Evolutionary conservation across 352 stramenopile species (phyloP).

Genomic region (Globisporangium nunn): DNA sequence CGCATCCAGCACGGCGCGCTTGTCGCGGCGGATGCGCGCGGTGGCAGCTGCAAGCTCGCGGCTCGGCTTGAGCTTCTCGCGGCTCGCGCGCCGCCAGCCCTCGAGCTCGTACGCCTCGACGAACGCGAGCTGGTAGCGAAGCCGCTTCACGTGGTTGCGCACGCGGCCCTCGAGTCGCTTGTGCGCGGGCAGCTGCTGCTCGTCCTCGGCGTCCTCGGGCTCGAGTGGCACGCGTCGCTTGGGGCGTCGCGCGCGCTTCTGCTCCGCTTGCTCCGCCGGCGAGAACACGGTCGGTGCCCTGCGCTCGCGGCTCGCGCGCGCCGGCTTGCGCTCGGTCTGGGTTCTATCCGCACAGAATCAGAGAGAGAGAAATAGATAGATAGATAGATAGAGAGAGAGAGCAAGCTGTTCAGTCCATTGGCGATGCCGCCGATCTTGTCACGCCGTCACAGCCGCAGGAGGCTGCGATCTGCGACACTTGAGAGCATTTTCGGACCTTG

Average conservation of each 20-base stretch:
- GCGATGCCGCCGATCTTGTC: neutral
- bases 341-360: neutral
- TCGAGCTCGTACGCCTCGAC: constrained; percentile 79
- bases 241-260: neutral
- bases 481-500: neutral
- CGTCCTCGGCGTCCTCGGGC: neutral
- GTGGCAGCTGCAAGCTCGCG: constrained; percentile 50
- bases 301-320: constrained; percentile 7
- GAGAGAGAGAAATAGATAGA: no score
- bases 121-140: constrained; percentile 66
- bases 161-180: constrained; percentile 12
- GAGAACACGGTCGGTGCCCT: constrained; percentile 18
- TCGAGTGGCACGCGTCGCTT: neutral
- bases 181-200: constrained; percentile 2
- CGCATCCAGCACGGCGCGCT: constrained; percentile 41
- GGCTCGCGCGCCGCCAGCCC: constrained; percentile 69
- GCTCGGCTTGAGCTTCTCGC: constrained; percentile 77
- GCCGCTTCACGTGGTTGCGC: constrained; percentile 20
- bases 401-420: no score
- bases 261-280: constrained; percentile 4
- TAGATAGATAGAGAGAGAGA: no score
- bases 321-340: neutral
- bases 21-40: constrained; percentile 44
- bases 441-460: neutral
- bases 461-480: neutral